Evolutionary conservation across 257 asterid genomes (phyloP).

Genomic region (Eustoma russellianum): DNA sequence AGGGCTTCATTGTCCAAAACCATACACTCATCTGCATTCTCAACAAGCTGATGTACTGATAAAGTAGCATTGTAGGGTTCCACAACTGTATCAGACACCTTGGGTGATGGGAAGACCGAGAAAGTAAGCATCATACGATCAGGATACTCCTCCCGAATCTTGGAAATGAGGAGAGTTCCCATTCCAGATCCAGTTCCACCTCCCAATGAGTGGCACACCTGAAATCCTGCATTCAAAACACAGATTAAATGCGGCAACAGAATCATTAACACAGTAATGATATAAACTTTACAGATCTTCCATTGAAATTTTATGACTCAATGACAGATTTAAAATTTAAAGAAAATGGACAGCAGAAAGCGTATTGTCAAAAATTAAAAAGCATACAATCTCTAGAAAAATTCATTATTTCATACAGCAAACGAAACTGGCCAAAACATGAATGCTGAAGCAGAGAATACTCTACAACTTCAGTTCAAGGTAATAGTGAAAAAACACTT

Average conservation of each 20-base stretch:
- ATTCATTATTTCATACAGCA: too few relatives aligned
- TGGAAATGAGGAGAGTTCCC: constrained; percentile 76
- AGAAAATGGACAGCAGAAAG: too few relatives aligned
- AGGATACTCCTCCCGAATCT: constrained; percentile 74
- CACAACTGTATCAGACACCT: constrained; percentile 73
- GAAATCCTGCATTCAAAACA: constrained; percentile 36
- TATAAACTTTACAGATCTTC: too few relatives aligned
- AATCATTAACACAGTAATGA: too few relatives aligned
- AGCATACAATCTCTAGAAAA: too few relatives aligned
- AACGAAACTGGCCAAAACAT: too few relatives aligned
- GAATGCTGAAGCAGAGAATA: too few relatives aligned
- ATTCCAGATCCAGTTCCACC: constrained; percentile 91
- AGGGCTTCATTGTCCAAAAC: constrained; percentile 72
- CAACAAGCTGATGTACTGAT: constrained; percentile 76
- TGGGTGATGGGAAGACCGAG: constrained; percentile 79
- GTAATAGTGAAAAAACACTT: too few relatives aligned
- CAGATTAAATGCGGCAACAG: too few relatives aligned
- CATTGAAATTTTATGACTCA: background rate
- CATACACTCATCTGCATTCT: constrained; percentile 80
- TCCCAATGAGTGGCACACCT: constrained; percentile 74
- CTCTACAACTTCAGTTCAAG: too few relatives aligned
- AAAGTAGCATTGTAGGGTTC: constrained; percentile 78
- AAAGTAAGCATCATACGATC: constrained; percentile 83
- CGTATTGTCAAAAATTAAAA: too few relatives aligned
- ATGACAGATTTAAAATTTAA: background rate